Evolutionary conservation across 441 rosid species (phyloP), one percentile per base, ranked within the genome.

Genomic region (Adansonia madagascariensis): DNA sequence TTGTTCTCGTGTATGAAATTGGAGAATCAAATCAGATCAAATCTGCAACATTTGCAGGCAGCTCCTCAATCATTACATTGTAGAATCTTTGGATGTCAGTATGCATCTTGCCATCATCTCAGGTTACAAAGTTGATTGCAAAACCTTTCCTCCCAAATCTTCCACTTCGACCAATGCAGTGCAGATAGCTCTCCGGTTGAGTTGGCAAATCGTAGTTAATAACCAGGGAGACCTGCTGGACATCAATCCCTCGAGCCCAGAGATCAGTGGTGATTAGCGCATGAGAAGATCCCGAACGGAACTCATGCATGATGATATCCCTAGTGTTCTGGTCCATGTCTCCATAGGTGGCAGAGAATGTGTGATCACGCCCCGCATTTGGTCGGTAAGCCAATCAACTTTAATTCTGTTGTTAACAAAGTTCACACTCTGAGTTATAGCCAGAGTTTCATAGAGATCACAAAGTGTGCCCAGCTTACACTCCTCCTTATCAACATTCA

Each of bases 401-500:
- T 89, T 89, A 62, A 90, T 90, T 79, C 92, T 74, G 0, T 90
- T 89, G 82, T 89, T 87, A 75, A 89, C 92, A 65, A 89, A 89
- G 74, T 87, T 87, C 72, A 89, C 92, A 61, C 92, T 89, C 74
- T 87, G 91, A 41, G 92, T 89, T 74, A 89, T 89, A 63, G 90
- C 91, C 0, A 88, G 73, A 47, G 91, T 86, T 83, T 88, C 86
- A 12, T 86, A 86, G n/a, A 86, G 89, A 75, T 86, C 89, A 9
- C 89, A 86, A 2, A 86, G 84, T 0, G 88, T 86, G 55, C 84
- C 88, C 0, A 86, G 86, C 76, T 86, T 86, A 86, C 88, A 86
- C 8, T 86, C 86, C 71, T 86, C 88, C 84, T 79, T 86, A 3
- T 83, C 88, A 2, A 86, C 89, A 35, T 84, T 82, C 62, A 86